A percentile compares a stretch with the other conserved stretches of the same genome.
phyloP scores from a whole-genome alignment of 2,329 filamentous ascomycete species.

The Colletotrichum sp. region DNA sequence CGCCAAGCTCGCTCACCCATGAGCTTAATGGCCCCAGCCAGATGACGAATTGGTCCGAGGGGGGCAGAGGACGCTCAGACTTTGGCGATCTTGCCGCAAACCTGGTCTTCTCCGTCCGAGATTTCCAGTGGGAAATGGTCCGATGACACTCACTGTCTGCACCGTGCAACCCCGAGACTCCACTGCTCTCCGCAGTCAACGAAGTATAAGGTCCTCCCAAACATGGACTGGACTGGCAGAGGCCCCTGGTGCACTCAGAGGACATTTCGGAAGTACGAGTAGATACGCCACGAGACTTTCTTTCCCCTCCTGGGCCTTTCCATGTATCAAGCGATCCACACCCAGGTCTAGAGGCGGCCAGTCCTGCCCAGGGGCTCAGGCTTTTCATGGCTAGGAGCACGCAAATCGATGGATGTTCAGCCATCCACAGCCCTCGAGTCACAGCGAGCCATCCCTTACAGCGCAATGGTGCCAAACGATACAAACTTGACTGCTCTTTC shows the following conservation, averaged over 20 bases:
- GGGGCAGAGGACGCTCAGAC: neutral
- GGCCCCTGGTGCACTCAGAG: neutral
- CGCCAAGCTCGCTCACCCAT: neutral
- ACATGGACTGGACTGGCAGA: neutral
- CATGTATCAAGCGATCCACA: neutral
- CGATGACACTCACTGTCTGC: constrained; percentile 18
- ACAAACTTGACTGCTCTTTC: neutral
- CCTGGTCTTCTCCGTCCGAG: constrained; percentile 3
- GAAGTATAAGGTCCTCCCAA: constrained; percentile 12
- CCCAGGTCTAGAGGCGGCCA: neutral
- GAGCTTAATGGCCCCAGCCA: neutral
- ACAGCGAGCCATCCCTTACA: neutral
- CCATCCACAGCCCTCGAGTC: neutral
- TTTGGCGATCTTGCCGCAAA: constrained; percentile 1
- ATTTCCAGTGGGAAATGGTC: constrained; percentile 16
- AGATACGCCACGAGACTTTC: neutral
- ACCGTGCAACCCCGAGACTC: constrained; percentile 15
- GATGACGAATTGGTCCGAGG: neutral
- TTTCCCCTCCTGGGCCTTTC: neutral
- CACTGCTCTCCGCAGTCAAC: constrained; percentile 9
- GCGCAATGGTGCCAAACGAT: neutral
- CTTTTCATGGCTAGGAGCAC: neutral
- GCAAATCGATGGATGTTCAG: neutral
- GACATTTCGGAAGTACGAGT: neutral
- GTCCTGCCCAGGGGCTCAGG: neutral